Percentiles rank a stretch among this genome's conserved stretches.
Conservation (phyloP, 345 rosid genomes). For the Bruguiera parviflora region DNA sequence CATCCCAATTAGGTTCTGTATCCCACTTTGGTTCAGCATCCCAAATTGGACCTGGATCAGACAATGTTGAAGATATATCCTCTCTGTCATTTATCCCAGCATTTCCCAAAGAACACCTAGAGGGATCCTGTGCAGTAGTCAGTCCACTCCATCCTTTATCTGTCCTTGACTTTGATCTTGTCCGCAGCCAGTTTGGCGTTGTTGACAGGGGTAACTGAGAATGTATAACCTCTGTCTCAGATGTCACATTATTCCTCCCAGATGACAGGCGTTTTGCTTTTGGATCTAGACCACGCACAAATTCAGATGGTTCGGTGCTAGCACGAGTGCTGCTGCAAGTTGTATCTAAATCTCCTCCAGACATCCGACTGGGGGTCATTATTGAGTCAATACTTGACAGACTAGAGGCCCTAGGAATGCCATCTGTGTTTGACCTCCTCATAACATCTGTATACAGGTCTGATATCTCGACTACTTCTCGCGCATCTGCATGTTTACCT, state of each 20-base stretch:
- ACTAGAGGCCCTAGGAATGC: constrained; percentile 95
- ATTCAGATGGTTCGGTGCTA: constrained; percentile 87
- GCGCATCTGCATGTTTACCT: constrained; percentile 43
- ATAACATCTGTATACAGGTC: constrained; percentile 80
- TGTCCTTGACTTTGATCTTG: constrained; percentile 86
- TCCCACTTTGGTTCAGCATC: constrained; percentile 98
- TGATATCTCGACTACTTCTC: constrained; percentile 62
- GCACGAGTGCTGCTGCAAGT: constrained; percentile 72
- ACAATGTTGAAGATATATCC: constrained; percentile 89
- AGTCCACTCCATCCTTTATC: constrained; percentile 90
- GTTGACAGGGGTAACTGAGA: constrained; percentile 74
- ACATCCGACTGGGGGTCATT: constrained; percentile 76
- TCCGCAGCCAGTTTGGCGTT: constrained; percentile 94
- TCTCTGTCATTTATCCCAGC: constrained; percentile 74
- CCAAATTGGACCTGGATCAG: constrained; percentile 99
- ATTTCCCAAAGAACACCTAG: constrained; percentile 81
- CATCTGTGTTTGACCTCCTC: constrained; percentile 74
- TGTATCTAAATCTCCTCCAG: constrained; percentile 75
- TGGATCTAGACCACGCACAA: constrained; percentile 90
- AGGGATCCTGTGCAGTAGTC: constrained; percentile 62
- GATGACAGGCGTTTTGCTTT: constrained; percentile 79
- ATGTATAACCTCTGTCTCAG: constrained; percentile 90
- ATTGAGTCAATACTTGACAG: constrained; percentile 92
- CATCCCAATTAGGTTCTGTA: constrained; percentile 70
- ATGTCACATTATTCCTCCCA: constrained; percentile 60